Evolutionary conservation across 2,329 filamentous ascomycete species (phyloP), one percentile per base, ranked within the genome.

Genomic region (Seiridium cupressi): DNA sequence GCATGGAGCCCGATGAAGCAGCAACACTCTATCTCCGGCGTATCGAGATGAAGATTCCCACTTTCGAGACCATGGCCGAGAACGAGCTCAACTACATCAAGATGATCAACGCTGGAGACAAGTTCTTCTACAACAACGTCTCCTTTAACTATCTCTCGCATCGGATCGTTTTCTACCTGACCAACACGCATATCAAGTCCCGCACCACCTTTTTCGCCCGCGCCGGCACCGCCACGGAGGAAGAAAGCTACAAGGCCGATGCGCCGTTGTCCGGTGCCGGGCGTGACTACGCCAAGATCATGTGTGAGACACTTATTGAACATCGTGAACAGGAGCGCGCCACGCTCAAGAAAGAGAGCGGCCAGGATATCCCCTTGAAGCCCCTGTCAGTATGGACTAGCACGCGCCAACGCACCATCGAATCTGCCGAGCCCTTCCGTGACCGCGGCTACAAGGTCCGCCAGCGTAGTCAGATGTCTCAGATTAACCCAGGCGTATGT

Each of bases 41-140:
- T 55, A 98, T 99, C 71, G 89, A 92, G 64, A 89, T 91, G 68
- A 92, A 95, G 67, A 99, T 99, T 61, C 95, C 95, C 26, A 89
- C 94, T 61, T 99, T 97, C 68, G 93, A 99, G 77, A 96, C 92
- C 1, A 98, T 99, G 93, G 85, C 93, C 69, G 95, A 99, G 74
- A 83, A 84, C 36, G 93, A 98, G 66, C 83, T 99, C 64, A 97
- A 98, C 73, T 99, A 94, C 77, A 94, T 99, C 78, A 97, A 97
- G 80, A 97, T 99, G 94, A 96, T 98, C 73, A 99, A 99, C 68
- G 95, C 95, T 6, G 95, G 95, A 49, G 88, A 94, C 71, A 88
- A 92, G 66, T 90, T 99, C 71, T 90, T 94, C 68, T 94, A 98
- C 76, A 99, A 99, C 79, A 97, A 98, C 66, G 91, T 95, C 73